Evolutionary conservation across 1,139 yeast genomes (phyloP).

Genomic region (Yamadazyma aaseri): DNA sequence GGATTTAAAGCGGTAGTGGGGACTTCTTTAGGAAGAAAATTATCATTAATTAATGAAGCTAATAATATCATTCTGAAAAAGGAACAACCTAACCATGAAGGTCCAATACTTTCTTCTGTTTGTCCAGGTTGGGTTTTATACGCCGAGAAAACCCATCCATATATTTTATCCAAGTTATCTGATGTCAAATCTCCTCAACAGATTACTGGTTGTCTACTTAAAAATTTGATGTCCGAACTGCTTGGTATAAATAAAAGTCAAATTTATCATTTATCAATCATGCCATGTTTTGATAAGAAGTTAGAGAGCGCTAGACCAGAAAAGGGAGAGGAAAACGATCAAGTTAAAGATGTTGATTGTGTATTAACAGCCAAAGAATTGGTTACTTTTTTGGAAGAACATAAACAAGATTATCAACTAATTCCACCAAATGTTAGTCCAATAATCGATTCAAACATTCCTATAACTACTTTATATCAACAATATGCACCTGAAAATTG

Average conservation of each 20-base stretch:
- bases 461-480: slow-evolving; percentile 26
- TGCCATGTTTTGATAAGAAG: slow-evolving; percentile 98
- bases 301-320: slow-evolving; percentile 91
- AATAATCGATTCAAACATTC: slow-evolving; percentile 12
- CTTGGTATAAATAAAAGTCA: slow-evolving; percentile 30
- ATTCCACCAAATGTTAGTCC: slow-evolving; percentile 17
- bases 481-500: slow-evolving; percentile 51
- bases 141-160: slow-evolving; percentile 93
- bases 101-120: slow-evolving; percentile 60
- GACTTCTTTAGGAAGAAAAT: slow-evolving; percentile 74
- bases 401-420: slow-evolving; percentile 23
- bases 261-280: slow-evolving; percentile 77
- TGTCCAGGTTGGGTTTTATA: slow-evolving; percentile 98
- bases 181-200: slow-evolving; percentile 89
- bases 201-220: slow-evolving; percentile 78
- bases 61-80: slow-evolving; percentile 39
- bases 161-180: slow-evolving; percentile 60
- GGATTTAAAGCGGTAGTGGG: slow-evolving; percentile 82
- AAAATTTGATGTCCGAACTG: slow-evolving; percentile 50
- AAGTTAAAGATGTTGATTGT: slow-evolving; percentile 73
- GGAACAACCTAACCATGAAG: slow-evolving; percentile 19
- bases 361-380: slow-evolving; percentile 91
- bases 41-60: slow-evolving; percentile 64
- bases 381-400: slow-evolving; percentile 61
- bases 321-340: slow-evolving; percentile 17